phyloP scores from a whole-genome alignment of 139 green algal genomes.

The Chlamydomonas sp. region DNA sequence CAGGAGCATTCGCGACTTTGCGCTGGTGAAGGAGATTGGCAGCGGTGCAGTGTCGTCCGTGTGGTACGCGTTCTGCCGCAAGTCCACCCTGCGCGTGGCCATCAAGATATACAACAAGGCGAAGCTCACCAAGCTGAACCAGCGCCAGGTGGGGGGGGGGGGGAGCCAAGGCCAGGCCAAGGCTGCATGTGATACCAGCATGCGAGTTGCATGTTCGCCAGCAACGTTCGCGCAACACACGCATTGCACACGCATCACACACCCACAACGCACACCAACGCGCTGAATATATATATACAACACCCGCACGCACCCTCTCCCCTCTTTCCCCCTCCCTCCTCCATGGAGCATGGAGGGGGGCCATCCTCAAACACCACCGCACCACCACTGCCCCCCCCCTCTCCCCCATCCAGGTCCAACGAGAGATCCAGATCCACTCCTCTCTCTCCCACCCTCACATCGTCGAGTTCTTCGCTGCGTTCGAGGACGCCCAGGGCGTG shows the following conservation, averaged over 20 bases:
- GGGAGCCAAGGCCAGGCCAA: not conserved
- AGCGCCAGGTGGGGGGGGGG: constrained; percentile 27
- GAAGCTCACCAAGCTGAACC: constrained; percentile 59
- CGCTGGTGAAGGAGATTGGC: constrained; percentile 62
- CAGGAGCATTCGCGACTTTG: constrained; percentile 63
- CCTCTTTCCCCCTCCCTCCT: too few species aligned
- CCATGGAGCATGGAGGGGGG: too few species aligned
- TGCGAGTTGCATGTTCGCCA: too few species aligned
- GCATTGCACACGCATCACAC: too few species aligned
- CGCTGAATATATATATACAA: too few species aligned
- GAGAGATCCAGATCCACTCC: constrained; percentile 71
- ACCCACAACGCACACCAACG: too few species aligned
- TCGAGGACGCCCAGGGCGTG: constrained; percentile 71
- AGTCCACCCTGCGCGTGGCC: constrained; percentile 36
- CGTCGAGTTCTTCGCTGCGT: constrained; percentile 68
- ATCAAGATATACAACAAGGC: constrained; percentile 73
- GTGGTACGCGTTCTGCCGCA: constrained; percentile 54
- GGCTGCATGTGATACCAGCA: not conserved
- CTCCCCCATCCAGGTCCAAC: constrained; percentile 43
- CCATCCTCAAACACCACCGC: too few species aligned
- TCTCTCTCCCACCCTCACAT: constrained; percentile 62
- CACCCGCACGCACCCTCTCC: too few species aligned
- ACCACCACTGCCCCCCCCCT: not conserved
- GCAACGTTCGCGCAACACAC: too few species aligned
- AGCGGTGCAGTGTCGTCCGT: constrained; percentile 60